Conservation (phyloP, 2,329 filamentous ascomycete genomes). For the Cladophialophora chaetospira region DNA sequence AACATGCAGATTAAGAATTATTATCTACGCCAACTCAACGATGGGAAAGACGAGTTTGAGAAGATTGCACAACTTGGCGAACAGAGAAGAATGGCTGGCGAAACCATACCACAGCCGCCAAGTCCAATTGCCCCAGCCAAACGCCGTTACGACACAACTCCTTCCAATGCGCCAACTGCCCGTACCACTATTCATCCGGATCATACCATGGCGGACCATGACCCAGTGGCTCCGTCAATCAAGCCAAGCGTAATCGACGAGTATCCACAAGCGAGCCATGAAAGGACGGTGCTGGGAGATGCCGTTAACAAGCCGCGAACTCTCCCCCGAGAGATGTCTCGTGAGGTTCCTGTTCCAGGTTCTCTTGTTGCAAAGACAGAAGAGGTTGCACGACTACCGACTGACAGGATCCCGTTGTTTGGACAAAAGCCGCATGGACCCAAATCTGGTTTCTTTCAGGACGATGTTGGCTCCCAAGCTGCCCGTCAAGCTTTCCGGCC, state of each 20-base stretch:
- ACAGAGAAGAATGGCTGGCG: slow-evolving; percentile 47
- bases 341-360: slow-evolving; percentile 19
- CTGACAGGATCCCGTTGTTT: slow-evolving; percentile 38
- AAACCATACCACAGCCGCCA: slow-evolving; percentile 48
- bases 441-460: slow-evolving; percentile 47
- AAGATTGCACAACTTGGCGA: slow-evolving; percentile 50
- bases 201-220: slow-evolving; percentile 40
- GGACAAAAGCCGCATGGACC: slow-evolving; percentile 44
- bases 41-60: slow-evolving; percentile 49
- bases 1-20: slow-evolving; percentile 51
- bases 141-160: slow-evolving; percentile 51
- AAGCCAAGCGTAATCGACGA: slow-evolving; percentile 36
- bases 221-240: slow-evolving; percentile 40
- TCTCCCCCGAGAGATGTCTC: slow-evolving; percentile 14
- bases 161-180: slow-evolving; percentile 39
- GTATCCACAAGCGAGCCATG: slow-evolving; percentile 27
- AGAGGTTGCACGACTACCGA: slow-evolving; percentile 37
- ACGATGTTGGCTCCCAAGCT: slow-evolving; percentile 38
- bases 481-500: slow-evolving; percentile 40
- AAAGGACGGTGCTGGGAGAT: slow-evolving; percentile 24
- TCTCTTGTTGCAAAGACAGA: slow-evolving; percentile 32
- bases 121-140: slow-evolving; percentile 46
- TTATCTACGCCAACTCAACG: slow-evolving; percentile 48
- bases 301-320: slow-evolving; percentile 24
- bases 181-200: slow-evolving; percentile 38